These are phyloP conservation scores for Beauveria pseudobassiana DNA, from an alignment of 2,329 filamentous ascomycete genomes.

Conservation along the genomic window DNA sequence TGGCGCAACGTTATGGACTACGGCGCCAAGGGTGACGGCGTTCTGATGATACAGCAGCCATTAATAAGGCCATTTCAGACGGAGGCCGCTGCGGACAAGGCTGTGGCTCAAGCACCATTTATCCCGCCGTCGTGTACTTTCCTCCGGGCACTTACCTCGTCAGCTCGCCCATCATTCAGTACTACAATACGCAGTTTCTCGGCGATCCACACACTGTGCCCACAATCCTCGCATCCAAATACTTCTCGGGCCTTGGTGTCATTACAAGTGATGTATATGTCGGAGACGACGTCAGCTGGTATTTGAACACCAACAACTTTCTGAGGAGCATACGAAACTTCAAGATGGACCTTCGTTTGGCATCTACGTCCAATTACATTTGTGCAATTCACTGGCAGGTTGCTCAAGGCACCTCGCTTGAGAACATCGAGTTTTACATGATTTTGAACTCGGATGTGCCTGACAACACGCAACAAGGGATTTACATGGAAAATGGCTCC, in stretches of 20 bases:
- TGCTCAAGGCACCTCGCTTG: not conserved
- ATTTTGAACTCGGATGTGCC: not conserved
- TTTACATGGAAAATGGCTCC: constrained; percentile 5
- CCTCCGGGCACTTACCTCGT: constrained; percentile 16
- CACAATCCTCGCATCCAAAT: not conserved
- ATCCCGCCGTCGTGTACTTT: constrained; percentile 16
- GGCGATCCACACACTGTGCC: constrained; percentile 28
- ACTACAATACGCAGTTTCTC: constrained; percentile 16
- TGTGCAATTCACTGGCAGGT: constrained; percentile 12
- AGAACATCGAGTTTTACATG: constrained; percentile 1
- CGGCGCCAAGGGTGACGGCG: constrained; percentile 59
- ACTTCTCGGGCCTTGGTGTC: constrained; percentile 9
- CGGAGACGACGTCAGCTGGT: not conserved
- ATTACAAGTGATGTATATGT: constrained; percentile 6
- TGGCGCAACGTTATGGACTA: constrained; percentile 73
- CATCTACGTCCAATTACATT: constrained; percentile 8
- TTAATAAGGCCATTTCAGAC: constrained; percentile 35
- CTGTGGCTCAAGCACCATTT: constrained; percentile 17
- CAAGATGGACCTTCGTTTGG: not conserved
- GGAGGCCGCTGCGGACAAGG: constrained; percentile 26
- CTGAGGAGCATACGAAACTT: constrained; percentile 4
- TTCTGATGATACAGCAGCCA: constrained; percentile 49
- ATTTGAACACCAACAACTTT: constrained; percentile 5
- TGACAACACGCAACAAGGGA: not conserved
- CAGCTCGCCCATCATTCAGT: constrained; percentile 9